phyloP scores from a whole-genome alignment of 192 early-diverging fungal species.

The Podochytrium sp. region DNA sequence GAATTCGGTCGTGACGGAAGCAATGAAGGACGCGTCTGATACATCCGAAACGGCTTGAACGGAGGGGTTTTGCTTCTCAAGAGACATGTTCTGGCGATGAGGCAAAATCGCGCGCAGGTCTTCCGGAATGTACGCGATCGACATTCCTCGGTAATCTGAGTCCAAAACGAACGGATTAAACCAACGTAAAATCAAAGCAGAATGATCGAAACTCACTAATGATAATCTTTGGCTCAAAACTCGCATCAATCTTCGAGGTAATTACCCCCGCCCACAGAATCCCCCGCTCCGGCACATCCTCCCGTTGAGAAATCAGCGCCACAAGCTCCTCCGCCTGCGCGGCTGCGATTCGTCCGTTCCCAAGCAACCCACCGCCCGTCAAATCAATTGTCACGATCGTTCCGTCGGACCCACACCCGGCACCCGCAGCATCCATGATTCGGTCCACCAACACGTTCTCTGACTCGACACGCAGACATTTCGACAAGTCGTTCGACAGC shows the following conservation, averaged over 20 bases:
- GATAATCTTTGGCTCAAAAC: slow-evolving; percentile 43
- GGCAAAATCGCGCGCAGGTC: slow-evolving; percentile 36
- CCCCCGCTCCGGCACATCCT: background rate
- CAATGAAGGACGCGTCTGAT: slow-evolving; percentile 6
- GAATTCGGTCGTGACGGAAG: background rate
- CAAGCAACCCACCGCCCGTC: slow-evolving; percentile 15
- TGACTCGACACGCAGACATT: background rate
- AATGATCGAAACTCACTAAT: slow-evolving; percentile 32
- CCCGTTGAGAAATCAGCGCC: slow-evolving; percentile 28
- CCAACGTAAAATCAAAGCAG: no score
- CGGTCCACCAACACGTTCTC: slow-evolving; percentile 25
- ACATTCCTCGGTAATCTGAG: slow-evolving; percentile 40
- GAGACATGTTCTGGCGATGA: slow-evolving; percentile 18
- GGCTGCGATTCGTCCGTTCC: slow-evolving; percentile 30
- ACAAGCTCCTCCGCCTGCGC: slow-evolving; percentile 45
- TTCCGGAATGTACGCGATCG: slow-evolving; percentile 42
- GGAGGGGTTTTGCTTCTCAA: background rate
- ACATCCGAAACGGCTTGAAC: background rate
- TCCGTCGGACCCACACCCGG: background rate
- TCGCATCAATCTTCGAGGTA: slow-evolving; percentile 24
- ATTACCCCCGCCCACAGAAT: slow-evolving; percentile 31
- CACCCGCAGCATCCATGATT: slow-evolving; percentile 9
- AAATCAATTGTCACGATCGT: slow-evolving; percentile 31
- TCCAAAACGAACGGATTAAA: background rate
- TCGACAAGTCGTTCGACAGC: background rate